A percentile compares a stretch with the other conserved stretches of the same genome.
Conservation (phyloP, 2,329 filamentous ascomycete species). For the Fusarium beomiforme region DNA sequence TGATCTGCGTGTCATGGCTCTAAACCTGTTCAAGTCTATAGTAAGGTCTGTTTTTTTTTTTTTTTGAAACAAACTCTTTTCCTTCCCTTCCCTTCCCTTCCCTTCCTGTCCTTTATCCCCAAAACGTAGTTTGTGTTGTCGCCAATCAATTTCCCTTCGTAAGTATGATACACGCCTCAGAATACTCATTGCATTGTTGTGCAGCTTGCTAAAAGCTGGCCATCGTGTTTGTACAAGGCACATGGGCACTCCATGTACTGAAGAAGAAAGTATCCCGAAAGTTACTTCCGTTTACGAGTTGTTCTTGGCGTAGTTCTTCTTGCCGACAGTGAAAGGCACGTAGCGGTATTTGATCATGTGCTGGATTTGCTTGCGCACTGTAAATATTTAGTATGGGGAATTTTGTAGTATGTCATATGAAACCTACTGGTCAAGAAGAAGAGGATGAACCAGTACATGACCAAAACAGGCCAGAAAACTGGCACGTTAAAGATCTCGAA, state of each 20-base stretch:
- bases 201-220: constrained; percentile 40
- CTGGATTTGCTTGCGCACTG: constrained; percentile 99
- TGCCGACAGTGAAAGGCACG: constrained; percentile 91
- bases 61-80: constrained; percentile 14
- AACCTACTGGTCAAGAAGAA: constrained; percentile 92
- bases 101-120: constrained; percentile 19
- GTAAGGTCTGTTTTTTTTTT: constrained; percentile 16
- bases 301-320: constrained; percentile 80
- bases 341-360: constrained; percentile 99
- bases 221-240: constrained; percentile 42
- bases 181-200: constrained; percentile 41
- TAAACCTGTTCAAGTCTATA: constrained; percentile 41
- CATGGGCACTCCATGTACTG: constrained; percentile 31
- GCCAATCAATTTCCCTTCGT: constrained; percentile 29
- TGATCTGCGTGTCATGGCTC: constrained; percentile 26
- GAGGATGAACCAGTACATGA: constrained; percentile 98
- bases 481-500: constrained; percentile 95
- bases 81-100: constrained; percentile 2
- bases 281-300: constrained; percentile 52
- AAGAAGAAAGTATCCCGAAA: constrained; percentile 26
- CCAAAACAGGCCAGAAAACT: constrained; percentile 98
- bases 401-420: background rate
- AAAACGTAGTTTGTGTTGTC: constrained; percentile 24
- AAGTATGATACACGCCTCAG: constrained; percentile 37
- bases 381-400: background rate